phyloP scores from a whole-genome alignment of 1,284 basidiomycete genomes.

The Heterobasidion parviporum region DNA sequence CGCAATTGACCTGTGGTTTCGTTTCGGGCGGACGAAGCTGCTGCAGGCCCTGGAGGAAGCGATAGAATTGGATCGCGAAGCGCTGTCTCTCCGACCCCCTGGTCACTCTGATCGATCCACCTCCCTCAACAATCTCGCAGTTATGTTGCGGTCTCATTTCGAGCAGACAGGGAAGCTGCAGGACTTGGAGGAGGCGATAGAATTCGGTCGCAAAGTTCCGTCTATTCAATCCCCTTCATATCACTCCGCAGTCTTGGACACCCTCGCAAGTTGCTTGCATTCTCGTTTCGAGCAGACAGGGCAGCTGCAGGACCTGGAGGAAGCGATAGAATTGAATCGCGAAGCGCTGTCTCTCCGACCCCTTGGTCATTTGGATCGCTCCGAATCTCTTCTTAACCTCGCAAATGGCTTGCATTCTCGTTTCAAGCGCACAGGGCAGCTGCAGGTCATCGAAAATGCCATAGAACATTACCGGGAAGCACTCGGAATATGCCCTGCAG shows the following conservation, averaged over 20 bases:
- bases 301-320: not conserved
- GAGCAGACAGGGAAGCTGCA: too few relatives aligned
- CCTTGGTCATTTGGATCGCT: conserved; percentile 3
- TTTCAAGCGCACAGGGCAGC: conserved; percentile 15
- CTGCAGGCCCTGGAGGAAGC: not conserved
- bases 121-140: too few relatives aligned
- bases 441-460: conserved; percentile 19
- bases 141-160: too few relatives aligned
- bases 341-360: not conserved
- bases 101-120: conserved; percentile 5
- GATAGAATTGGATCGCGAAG: not conserved
- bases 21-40: not conserved
- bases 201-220: too few relatives aligned
- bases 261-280: too few relatives aligned
- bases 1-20: too few relatives aligned
- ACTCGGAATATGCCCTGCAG: not conserved
- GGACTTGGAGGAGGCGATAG: too few relatives aligned
- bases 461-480: not conserved
- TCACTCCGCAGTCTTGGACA: too few relatives aligned
- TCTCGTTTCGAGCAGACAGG: not conserved
- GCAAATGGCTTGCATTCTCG: conserved; percentile 18
- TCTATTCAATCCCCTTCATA: too few relatives aligned
- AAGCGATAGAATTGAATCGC: not conserved
- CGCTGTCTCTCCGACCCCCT: not conserved
- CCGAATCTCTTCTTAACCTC: conserved; percentile 17